Evolutionary conservation across 306 rosid species (phyloP).

Genomic region (Inga oerstediana): DNA sequence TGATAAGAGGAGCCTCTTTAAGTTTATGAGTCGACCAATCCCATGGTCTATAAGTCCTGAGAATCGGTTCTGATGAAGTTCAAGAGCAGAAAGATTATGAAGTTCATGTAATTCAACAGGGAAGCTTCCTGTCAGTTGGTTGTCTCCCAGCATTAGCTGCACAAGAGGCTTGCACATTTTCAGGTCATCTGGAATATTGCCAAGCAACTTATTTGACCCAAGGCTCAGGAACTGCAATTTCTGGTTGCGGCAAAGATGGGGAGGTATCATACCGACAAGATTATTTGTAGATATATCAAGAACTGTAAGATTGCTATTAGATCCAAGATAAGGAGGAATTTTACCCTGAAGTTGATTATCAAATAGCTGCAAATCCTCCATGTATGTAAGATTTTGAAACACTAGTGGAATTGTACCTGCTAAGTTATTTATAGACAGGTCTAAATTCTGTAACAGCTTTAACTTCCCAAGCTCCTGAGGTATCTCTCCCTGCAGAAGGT

Average conservation of each 20-base stretch:
- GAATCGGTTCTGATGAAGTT: slow-evolving; percentile 58
- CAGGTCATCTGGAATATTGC: slow-evolving; percentile 65
- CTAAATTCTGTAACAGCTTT: slow-evolving; percentile 52
- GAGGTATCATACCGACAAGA: slow-evolving; percentile 66
- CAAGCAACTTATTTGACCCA: slow-evolving; percentile 69
- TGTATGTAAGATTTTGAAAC: slow-evolving; percentile 61
- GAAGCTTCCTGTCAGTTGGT: slow-evolving; percentile 61
- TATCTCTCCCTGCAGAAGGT: slow-evolving; percentile 60
- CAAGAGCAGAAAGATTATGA: slow-evolving; percentile 73
- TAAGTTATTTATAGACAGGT: slow-evolving; percentile 66
- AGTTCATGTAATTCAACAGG: slow-evolving; percentile 62
- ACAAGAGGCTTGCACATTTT: slow-evolving; percentile 68
- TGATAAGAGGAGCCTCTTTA: slow-evolving; percentile 72
- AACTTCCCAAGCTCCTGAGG: slow-evolving; percentile 62
- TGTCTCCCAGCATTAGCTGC: slow-evolving; percentile 77
- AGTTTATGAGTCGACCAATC: slow-evolving; percentile 51
- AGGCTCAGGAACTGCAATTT: slow-evolving; percentile 68
- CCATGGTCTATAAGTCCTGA: slow-evolving; percentile 56
- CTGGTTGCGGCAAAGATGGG: slow-evolving; percentile 59
- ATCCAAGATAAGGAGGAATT: slow-evolving; percentile 74
- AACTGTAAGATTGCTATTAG: slow-evolving; percentile 52
- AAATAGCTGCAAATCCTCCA: slow-evolving; percentile 75
- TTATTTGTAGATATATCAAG: slow-evolving; percentile 70
- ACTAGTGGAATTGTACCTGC: slow-evolving; percentile 68
- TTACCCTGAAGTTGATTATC: slow-evolving; percentile 69